These are phyloP conservation scores for Chytriomyces sp. DNA, from an alignment of 192 early-diverging fungal species.

Conservation along the genomic window DNA sequence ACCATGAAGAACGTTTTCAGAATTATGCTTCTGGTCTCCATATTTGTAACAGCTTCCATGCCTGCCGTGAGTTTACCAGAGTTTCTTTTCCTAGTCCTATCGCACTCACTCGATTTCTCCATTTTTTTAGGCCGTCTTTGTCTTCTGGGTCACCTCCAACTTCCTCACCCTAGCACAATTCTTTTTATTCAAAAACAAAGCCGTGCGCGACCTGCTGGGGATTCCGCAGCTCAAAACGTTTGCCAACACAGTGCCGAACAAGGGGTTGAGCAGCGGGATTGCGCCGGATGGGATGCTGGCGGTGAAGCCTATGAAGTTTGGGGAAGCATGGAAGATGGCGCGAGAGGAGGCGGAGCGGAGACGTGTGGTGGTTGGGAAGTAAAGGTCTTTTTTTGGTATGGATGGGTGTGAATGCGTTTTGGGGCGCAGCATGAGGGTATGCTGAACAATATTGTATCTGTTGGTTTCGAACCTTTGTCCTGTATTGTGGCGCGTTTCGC, in stretches of 20 bases:
- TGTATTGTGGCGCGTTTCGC: too few relatives aligned
- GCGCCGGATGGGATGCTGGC: slow-evolving; percentile 14
- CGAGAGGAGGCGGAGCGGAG: slow-evolving; percentile 33
- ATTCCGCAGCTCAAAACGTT: slow-evolving; percentile 49
- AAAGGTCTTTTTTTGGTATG: not conserved
- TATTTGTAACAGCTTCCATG: slow-evolving; percentile 34
- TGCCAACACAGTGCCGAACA: not conserved
- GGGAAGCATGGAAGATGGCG: slow-evolving; percentile 34
- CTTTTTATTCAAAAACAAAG: slow-evolving; percentile 59
- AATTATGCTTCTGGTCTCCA: slow-evolving; percentile 20
- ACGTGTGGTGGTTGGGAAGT: not conserved
- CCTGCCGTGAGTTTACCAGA: slow-evolving; percentile 39
- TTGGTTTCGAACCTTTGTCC: not conserved
- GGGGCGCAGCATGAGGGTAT: not conserved
- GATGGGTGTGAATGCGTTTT: not conserved
- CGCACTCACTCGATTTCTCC: not conserved
- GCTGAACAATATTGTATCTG: not conserved
- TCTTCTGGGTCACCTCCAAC: slow-evolving; percentile 86
- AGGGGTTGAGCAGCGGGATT: not conserved
- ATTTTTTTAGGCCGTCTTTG: slow-evolving; percentile 66
- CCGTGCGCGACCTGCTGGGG: slow-evolving; percentile 57
- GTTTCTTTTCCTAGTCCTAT: not conserved
- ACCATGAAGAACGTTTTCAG: slow-evolving; percentile 38
- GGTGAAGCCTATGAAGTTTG: slow-evolving; percentile 26
- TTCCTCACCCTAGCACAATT: slow-evolving; percentile 71